Percentiles rank a stretch among this genome's conserved stretches.
Evolutionary conservation across 208 protist species (phyloP).

Genomic region (Wallacemonas sp.): DNA sequence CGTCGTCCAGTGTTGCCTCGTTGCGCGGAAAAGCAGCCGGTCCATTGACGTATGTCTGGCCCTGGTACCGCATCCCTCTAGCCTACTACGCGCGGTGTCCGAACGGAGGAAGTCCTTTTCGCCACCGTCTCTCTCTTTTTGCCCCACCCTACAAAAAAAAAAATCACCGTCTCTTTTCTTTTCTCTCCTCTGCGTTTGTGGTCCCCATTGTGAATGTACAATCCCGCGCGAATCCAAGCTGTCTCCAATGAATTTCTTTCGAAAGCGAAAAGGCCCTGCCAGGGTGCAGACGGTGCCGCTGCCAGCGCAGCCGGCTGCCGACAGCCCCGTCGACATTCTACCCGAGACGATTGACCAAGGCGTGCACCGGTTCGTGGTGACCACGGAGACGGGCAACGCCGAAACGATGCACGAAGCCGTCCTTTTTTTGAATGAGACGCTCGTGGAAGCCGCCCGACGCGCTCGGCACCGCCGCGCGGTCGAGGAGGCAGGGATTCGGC

Average conservation of each 20-base stretch:
- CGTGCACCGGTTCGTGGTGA: conserved; percentile 24
- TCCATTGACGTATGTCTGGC: too few species aligned
- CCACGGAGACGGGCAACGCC: conserved; percentile 20
- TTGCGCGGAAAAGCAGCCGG: too few species aligned
- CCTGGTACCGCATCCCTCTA: too few species aligned
- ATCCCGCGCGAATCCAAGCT: background rate
- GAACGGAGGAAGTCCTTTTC: too few species aligned
- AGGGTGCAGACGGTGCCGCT: background rate
- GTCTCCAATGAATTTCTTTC: conserved; percentile 7
- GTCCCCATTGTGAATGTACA: too few species aligned
- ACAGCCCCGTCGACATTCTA: conserved; percentile 21
- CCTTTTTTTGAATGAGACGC: conserved; percentile 26
- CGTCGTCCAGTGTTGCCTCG: too few species aligned
- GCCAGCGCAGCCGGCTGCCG: background rate
- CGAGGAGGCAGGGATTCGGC: conserved; percentile 12
- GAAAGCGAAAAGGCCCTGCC: background rate
- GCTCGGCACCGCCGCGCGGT: background rate
- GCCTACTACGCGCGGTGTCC: too few species aligned
- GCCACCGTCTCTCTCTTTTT: too few species aligned
- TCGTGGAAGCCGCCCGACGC: conserved; percentile 21
- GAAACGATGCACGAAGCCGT: conserved; percentile 22
- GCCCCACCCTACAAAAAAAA: too few species aligned
- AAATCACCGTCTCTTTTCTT: too few species aligned
- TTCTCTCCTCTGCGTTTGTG: background rate
- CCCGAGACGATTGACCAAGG: conserved; percentile 41